Evolutionary conservation across 257 asterid genomes (phyloP).

Genomic region (Anisodus acutangulus): DNA sequence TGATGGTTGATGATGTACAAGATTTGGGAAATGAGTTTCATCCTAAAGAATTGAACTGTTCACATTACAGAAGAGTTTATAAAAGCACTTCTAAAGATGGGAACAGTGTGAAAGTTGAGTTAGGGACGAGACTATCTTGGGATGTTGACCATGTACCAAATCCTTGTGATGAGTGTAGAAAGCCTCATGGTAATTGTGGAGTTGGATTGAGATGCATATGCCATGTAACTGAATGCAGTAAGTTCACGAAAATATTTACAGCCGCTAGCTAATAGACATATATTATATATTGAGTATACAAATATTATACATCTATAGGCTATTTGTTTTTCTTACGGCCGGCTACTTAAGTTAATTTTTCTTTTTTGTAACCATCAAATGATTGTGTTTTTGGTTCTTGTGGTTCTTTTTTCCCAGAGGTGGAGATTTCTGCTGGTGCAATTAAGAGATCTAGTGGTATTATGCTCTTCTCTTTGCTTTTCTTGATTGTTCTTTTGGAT

Average conservation of each 20-base stretch:
- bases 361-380: neutral
- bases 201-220: slow-evolving; percentile 70
- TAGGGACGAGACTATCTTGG: slow-evolving; percentile 55
- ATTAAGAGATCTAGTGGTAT: slow-evolving; percentile 37
- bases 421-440: slow-evolving; percentile 54
- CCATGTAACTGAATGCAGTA: slow-evolving; percentile 62
- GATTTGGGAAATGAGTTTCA: slow-evolving; percentile 32
- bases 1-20: slow-evolving; percentile 38
- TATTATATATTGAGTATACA: neutral
- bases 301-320: neutral
- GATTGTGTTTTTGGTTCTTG: neutral
- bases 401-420: slow-evolving; percentile 48
- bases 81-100: slow-evolving; percentile 26
- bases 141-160: slow-evolving; percentile 65
- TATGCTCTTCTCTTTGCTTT: slow-evolving; percentile 37
- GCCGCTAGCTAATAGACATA: neutral
- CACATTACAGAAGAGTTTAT: slow-evolving; percentile 49
- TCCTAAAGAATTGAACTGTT: slow-evolving; percentile 48
- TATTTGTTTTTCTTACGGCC: neutral
- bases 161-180: slow-evolving; percentile 64
- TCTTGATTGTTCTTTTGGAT: slow-evolving; percentile 28
- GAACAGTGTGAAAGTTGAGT: neutral
- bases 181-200: slow-evolving; percentile 63
- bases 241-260: slow-evolving; percentile 32
- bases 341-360: neutral